phyloP scores from a whole-genome alignment of 2,329 filamentous ascomycete genomes.

The Penicillium griseofulvum region DNA sequence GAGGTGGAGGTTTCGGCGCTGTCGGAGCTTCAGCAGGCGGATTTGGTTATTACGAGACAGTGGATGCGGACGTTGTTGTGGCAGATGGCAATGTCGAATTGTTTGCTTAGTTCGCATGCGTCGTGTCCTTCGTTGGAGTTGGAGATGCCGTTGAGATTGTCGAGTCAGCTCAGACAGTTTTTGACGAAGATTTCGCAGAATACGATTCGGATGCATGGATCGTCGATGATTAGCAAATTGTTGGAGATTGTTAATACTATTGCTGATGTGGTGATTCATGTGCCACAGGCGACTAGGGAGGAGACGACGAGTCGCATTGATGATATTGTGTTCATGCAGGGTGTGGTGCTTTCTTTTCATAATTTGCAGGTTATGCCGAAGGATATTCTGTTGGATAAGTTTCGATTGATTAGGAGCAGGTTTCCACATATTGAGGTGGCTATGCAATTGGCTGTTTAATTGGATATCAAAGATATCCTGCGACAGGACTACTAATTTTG shows the following conservation, averaged over 20 bases:
- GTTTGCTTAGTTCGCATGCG: conserved; percentile 37
- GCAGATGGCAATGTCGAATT: conserved; percentile 52
- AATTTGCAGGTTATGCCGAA: conserved; percentile 48
- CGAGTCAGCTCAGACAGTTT: conserved; percentile 44
- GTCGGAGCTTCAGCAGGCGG: conserved; percentile 47
- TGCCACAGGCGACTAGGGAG: conserved; percentile 48
- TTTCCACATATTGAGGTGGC: conserved; percentile 20
- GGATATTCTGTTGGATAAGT: conserved; percentile 45
- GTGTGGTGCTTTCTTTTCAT: conserved; percentile 52
- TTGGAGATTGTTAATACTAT: conserved; percentile 62
- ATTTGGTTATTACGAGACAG: conserved; percentile 51
- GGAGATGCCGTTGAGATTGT: conserved; percentile 47
- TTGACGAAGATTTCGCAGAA: conserved; percentile 43
- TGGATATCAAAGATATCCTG: not conserved
- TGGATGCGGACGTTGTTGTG: conserved; percentile 51
- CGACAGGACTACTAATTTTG: not conserved
- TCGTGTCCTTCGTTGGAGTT: conserved; percentile 37
- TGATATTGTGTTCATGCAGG: conserved; percentile 54
- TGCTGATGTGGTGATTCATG: conserved; percentile 56
- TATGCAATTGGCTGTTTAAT: conserved; percentile 22
- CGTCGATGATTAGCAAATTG: conserved; percentile 57
- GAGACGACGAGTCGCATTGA: conserved; percentile 51
- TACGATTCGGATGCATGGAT: conserved; percentile 56
- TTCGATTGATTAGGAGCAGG: conserved; percentile 32
- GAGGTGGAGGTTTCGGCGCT: conserved; percentile 39